Percentiles rank a stretch among this genome's conserved stretches.
These are phyloP conservation scores for Striga hermonthica DNA, from an alignment of 305 asterid species.

Conservation along the genomic window DNA sequence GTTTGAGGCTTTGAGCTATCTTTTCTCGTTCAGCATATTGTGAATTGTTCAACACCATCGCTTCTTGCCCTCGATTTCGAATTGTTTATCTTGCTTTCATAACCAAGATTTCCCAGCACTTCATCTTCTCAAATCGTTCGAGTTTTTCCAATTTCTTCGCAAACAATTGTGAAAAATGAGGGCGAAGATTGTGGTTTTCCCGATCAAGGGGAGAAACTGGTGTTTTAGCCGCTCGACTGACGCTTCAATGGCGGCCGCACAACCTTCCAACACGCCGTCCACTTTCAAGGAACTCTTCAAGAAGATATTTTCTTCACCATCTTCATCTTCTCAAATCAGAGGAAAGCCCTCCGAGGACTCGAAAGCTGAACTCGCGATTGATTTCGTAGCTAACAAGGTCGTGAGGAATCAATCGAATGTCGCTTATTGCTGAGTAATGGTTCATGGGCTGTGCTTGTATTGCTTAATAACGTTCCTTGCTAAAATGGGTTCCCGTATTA, in stretches of 20 bases:
- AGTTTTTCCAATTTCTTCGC: neutral
- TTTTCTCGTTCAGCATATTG: too few species aligned
- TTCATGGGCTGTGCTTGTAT: neutral
- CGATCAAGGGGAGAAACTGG: constrained; percentile 91
- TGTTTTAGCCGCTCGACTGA: constrained; percentile 76
- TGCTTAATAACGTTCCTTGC: neutral
- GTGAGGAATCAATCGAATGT: neutral
- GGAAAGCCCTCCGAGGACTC: constrained; percentile 34
- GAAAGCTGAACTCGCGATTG: constrained; percentile 59
- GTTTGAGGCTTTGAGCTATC: too few species aligned
- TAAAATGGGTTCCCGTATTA: constrained; percentile 5
- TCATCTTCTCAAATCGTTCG: neutral
- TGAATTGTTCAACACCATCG: too few species aligned
- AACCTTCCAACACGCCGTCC: constrained; percentile 61
- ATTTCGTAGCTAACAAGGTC: constrained; percentile 79
- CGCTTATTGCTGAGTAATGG: constrained; percentile 4
- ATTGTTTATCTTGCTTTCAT: neutral
- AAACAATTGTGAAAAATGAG: constrained; percentile 37
- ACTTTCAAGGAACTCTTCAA: constrained; percentile 66
- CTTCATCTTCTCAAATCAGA: constrained; percentile 30
- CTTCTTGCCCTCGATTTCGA: too few species aligned
- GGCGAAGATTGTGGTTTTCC: constrained; percentile 79
- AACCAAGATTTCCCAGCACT: neutral
- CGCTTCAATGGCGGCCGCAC: constrained; percentile 41
- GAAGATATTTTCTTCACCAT: constrained; percentile 42